phyloP scores from a whole-genome alignment of 495 filamentous ascomycete genomes.

The Hypoxylon crocopeplum region DNA sequence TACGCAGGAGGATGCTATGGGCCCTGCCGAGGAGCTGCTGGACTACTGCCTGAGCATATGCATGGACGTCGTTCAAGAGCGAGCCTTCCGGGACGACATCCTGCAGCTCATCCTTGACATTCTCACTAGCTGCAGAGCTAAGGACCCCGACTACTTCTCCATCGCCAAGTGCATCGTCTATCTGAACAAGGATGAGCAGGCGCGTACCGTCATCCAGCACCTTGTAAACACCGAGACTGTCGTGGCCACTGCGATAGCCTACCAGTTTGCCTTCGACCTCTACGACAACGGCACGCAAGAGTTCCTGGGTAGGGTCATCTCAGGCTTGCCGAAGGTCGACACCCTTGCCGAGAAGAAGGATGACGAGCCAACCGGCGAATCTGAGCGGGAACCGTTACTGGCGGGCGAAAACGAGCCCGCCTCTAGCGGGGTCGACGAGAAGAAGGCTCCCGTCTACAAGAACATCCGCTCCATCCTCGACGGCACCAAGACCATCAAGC shows the following conservation, averaged over 20 bases:
- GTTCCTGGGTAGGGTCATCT: constrained; percentile 88
- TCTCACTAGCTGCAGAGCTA: constrained; percentile 60
- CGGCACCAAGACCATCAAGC: constrained; percentile 87
- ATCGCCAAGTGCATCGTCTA: constrained; percentile 99
- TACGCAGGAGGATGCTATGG: constrained; percentile 52
- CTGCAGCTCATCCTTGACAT: constrained; percentile 86
- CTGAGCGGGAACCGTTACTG: constrained; percentile 55
- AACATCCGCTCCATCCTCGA: constrained; percentile 86
- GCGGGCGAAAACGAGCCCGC: constrained; percentile 41
- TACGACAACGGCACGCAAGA: constrained; percentile 98
- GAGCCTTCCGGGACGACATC: constrained; percentile 79
- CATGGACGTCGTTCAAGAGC: constrained; percentile 97
- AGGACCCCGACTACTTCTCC: constrained; percentile 93
- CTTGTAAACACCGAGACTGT: constrained; percentile 80
- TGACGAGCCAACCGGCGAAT: constrained; percentile 56
- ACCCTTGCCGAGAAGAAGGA: constrained; percentile 56
- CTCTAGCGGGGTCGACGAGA: constrained; percentile 52
- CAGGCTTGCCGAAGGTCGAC: constrained; percentile 71
- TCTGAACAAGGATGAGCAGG: constrained; percentile 89
- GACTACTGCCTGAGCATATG: constrained; percentile 96
- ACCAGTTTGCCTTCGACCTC: constrained; percentile 97
- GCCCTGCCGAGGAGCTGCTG: constrained; percentile 88
- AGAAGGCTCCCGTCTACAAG: constrained; percentile 67
- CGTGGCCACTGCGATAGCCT: constrained; percentile 81
- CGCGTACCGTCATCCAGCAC: constrained; percentile 82